Evolutionary conservation across 345 rosid genomes (phyloP).

Genomic region (Populus ilicifolia): DNA sequence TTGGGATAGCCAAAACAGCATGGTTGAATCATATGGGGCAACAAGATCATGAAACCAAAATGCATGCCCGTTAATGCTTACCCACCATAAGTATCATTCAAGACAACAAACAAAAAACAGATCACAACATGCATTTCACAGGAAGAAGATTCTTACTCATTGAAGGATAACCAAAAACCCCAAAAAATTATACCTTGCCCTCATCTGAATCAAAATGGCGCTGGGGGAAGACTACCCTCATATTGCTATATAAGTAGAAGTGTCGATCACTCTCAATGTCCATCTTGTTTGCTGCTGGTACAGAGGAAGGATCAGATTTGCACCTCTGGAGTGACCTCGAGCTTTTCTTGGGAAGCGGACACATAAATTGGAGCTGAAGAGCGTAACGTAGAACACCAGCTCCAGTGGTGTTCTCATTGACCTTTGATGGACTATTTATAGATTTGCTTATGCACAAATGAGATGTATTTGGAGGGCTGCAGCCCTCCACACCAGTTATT

Average conservation of each 20-base stretch:
- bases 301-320: slow-evolving; percentile 20
- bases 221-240: slow-evolving; percentile 90
- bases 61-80: background rate
- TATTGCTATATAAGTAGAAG: slow-evolving; percentile 72
- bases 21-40: background rate
- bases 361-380: slow-evolving; percentile 24
- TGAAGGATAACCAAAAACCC: background rate
- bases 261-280: slow-evolving; percentile 45
- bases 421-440: slow-evolving; percentile 17
- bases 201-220: slow-evolving; percentile 93
- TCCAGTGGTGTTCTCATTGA: slow-evolving; percentile 6
- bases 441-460: background rate
- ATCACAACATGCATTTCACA: background rate
- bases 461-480: slow-evolving; percentile 11
- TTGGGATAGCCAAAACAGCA: background rate
- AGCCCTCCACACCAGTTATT: background rate
- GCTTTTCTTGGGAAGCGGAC: slow-evolving; percentile 15
- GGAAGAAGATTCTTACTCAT: background rate
- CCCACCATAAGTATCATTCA: background rate
- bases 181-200: slow-evolving; percentile 70
- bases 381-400: slow-evolving; percentile 26
- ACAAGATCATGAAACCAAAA: background rate
- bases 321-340: slow-evolving; percentile 20
- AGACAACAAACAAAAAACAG: background rate
- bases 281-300: slow-evolving; percentile 9